Evolutionary conservation across 371 early-diverging fungal genomes (phyloP).

Genomic region (Mucor circinelloides): DNA sequence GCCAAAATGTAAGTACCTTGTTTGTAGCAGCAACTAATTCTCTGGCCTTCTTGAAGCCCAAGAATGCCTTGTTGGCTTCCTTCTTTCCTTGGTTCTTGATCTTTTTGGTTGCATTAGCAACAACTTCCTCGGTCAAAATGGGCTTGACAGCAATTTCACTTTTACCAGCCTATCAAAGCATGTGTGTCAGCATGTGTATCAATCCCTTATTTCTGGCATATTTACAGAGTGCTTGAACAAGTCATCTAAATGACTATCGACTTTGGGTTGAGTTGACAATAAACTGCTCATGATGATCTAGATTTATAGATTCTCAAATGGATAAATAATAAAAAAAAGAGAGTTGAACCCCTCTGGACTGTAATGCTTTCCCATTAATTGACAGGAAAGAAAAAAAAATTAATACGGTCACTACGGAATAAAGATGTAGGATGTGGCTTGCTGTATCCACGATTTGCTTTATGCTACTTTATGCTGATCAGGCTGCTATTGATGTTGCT

Average conservation of each 20-base stretch:
- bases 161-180: slow-evolving; percentile 28
- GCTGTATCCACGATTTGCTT: no score
- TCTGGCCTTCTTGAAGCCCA: slow-evolving; percentile 40
- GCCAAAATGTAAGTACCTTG: slow-evolving; percentile 10
- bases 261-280: slow-evolving; percentile 14
- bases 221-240: slow-evolving; percentile 28
- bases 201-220: not conserved
- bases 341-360: no score
- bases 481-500: no score
- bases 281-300: slow-evolving; percentile 21
- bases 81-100: slow-evolving; percentile 33
- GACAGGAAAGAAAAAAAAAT: no score
- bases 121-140: slow-evolving; percentile 8
- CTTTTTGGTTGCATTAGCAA: slow-evolving; percentile 19
- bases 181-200: not conserved
- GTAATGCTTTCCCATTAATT: no score
- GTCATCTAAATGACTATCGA: slow-evolving; percentile 24
- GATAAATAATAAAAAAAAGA: no score
- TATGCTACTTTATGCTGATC: no score
- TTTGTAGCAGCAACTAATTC: slow-evolving; percentile 28
- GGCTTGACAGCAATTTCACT: slow-evolving; percentile 30
- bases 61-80: slow-evolving; percentile 29
- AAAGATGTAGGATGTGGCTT: no score
- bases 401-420: no score
- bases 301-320: no score